These are phyloP conservation scores for Colletotrichum liaoningense DNA, from an alignment of 2,329 filamentous ascomycete species.

Conservation along the genomic window DNA sequence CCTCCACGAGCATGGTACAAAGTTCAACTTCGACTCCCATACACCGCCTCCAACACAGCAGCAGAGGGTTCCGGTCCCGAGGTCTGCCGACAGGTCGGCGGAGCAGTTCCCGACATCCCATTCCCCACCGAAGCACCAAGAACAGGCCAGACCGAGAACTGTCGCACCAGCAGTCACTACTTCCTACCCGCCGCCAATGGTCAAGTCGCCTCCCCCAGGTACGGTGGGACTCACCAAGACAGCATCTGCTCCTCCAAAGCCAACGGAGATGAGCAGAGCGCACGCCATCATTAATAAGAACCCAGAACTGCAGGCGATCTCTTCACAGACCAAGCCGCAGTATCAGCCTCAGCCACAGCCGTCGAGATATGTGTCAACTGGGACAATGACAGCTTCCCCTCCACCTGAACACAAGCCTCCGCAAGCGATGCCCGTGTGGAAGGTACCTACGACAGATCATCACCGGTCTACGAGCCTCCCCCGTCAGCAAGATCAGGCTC, in stretches of 20 bases:
- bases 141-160: conserved; percentile 29
- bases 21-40: conserved; percentile 84
- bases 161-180: conserved; percentile 40
- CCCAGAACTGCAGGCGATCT: conserved; percentile 70
- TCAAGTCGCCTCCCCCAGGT: conserved; percentile 25
- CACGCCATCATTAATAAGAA: conserved; percentile 73
- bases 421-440: conserved; percentile 35
- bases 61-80: conserved; percentile 69
- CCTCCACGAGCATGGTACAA: conserved; percentile 83
- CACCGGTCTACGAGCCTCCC: conserved; percentile 43
- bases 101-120: conserved; percentile 76
- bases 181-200: conserved; percentile 44
- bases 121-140: conserved; percentile 22
- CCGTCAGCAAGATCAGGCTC: conserved; percentile 39
- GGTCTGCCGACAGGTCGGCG: conserved; percentile 80
- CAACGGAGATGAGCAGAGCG: conserved; percentile 66
- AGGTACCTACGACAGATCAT: conserved; percentile 39
- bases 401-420: conserved; percentile 64
- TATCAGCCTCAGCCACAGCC: conserved; percentile 39
- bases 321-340: conserved; percentile 52
- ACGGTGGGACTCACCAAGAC: conserved; percentile 45
- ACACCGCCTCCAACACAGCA: conserved; percentile 59
- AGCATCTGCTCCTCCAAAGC: conserved; percentile 53
- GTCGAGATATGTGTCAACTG: conserved; percentile 64
- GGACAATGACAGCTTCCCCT: conserved; percentile 81